Conservation (phyloP, 2,329 filamentous ascomycete genomes). For the Scopulariopsis brevicaulis region DNA sequence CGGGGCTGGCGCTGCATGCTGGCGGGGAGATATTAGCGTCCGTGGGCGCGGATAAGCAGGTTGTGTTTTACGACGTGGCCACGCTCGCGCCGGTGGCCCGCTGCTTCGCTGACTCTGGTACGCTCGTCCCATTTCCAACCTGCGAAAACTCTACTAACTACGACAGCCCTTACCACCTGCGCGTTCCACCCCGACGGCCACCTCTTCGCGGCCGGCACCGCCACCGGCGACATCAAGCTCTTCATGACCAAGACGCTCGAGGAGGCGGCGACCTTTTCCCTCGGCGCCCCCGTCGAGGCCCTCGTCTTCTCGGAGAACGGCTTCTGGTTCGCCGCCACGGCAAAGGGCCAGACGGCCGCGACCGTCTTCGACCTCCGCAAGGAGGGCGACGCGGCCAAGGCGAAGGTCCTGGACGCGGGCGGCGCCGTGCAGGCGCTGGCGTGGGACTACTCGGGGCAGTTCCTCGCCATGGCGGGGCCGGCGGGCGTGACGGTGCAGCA, state of each 20-base stretch:
- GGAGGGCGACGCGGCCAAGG: conserved; percentile 67
- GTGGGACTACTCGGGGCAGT: conserved; percentile 96
- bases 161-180: conserved; percentile 58
- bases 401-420: conserved; percentile 80
- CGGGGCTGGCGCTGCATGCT: conserved; percentile 69
- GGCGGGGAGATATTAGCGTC: conserved; percentile 75
- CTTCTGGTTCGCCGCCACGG: conserved; percentile 82
- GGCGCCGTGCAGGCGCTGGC: conserved; percentile 62
- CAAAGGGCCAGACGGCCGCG: conserved; percentile 65
- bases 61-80: conserved; percentile 75
- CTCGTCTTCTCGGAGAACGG: conserved; percentile 93
- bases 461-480: conserved; percentile 69
- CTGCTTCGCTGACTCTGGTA: conserved; percentile 70
- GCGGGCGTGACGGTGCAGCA: conserved; percentile 79
- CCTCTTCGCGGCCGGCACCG: conserved; percentile 75
- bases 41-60: conserved; percentile 83
- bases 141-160: not conserved
- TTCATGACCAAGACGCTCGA: conserved; percentile 77
- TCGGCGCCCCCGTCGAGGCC: conserved; percentile 59
- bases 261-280: conserved; percentile 61
- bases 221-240: conserved; percentile 71
- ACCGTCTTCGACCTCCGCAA: conserved; percentile 90
- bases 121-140: no score
- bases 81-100: conserved; percentile 60
- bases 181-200: conserved; percentile 97